Percentiles rank a stretch among this genome's conserved stretches.
Conservation (phyloP, 1,284 basidiomycete genomes). For the Ustilago trichophora region DNA sequence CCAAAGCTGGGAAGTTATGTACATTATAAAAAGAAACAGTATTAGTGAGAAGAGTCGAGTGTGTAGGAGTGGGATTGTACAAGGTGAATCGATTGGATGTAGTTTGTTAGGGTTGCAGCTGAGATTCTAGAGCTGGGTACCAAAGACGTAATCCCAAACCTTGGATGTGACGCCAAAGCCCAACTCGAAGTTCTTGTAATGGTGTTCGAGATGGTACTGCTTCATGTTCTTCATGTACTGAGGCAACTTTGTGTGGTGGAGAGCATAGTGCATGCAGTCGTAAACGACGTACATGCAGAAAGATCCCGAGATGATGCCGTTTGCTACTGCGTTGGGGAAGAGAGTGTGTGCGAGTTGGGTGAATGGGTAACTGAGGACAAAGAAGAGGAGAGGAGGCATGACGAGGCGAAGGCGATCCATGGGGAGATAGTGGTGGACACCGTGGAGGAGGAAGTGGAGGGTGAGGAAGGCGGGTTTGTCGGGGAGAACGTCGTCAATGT, state of each 20-base stretch:
- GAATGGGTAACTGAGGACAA: constrained; percentile 82
- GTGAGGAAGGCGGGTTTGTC: constrained; percentile 82
- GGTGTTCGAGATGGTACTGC: constrained; percentile 97
- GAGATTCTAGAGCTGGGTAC: constrained; percentile 71
- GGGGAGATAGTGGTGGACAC: constrained; percentile 96
- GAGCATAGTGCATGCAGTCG: constrained; percentile 66
- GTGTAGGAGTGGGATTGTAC: too few relatives aligned
- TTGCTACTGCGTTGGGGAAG: constrained; percentile 84
- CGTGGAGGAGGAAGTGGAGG: constrained; percentile 92
- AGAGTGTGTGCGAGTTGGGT: constrained; percentile 83
- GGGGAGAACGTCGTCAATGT: constrained; percentile 88
- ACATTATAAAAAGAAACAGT: too few relatives aligned
- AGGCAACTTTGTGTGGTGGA: constrained; percentile 73
- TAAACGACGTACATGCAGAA: constrained; percentile 84
- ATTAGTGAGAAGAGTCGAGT: too few relatives aligned
- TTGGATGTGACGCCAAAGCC: constrained; percentile 97
- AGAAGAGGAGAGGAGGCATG: constrained; percentile 93
- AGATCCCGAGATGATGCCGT: constrained; percentile 89
- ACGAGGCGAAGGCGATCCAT: constrained; percentile 88
- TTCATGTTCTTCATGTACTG: constrained; percentile 90
- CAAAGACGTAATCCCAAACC: constrained; percentile 93
- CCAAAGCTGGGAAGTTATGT: too few relatives aligned
- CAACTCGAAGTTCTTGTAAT: constrained; percentile 87
- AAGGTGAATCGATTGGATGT: too few relatives aligned
- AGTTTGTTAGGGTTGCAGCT: too few relatives aligned